Evolutionary conservation across 164 flowering plant species (phyloP), one percentile per base, ranked within the genome.

Genomic region (Magnolia officinalis): DNA sequence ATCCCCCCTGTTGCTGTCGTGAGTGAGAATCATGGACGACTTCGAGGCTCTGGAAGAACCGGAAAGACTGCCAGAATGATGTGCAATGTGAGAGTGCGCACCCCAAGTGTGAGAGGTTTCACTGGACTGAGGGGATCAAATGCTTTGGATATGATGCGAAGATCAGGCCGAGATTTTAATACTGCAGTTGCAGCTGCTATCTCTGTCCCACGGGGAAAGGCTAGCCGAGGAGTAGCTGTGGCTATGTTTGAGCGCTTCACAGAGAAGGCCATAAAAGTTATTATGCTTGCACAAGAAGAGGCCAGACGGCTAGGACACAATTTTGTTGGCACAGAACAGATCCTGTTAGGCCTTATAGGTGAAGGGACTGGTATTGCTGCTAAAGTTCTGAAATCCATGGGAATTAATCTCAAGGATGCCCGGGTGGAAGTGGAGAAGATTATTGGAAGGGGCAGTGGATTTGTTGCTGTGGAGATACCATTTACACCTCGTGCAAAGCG

Each of bases 351-450:
- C 50, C 96, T 96, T 77, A 92, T 96, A 69, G 98, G 99, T 79
- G 97, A 96, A 87, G 97, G 98, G 67, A 94, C 99, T 78, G 99
- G 99, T 1, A 96, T 96, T 84, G 98, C 97, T 80, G 95, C 98
- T 49, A 93, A 95, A 82, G 99, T 95, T 50, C 89, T 95, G 50
- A 95, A 95, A 77, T 92, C 98, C 19, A 87, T 93, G 97, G 98
- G 97, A 73, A 93, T 95, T 61, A 95, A 87, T 83, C 83, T 95
- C 68, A 93, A 93, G 80, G 98, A 95, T 86, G 98, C 99, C 7
- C 93, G 99, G 63, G 95, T 93, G 1, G 99, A 93, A 77, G 98
- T 95, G 55, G 99, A 95, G 82, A 95, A 95, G 81, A 95, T 95
- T 29, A 93, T 93, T 80, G 99, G 98, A 55, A 88, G 97, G 77